Evolutionary conservation across 2,329 filamentous ascomycete genomes (phyloP).

Genomic region (Neopestalotiopsis rosae): DNA sequence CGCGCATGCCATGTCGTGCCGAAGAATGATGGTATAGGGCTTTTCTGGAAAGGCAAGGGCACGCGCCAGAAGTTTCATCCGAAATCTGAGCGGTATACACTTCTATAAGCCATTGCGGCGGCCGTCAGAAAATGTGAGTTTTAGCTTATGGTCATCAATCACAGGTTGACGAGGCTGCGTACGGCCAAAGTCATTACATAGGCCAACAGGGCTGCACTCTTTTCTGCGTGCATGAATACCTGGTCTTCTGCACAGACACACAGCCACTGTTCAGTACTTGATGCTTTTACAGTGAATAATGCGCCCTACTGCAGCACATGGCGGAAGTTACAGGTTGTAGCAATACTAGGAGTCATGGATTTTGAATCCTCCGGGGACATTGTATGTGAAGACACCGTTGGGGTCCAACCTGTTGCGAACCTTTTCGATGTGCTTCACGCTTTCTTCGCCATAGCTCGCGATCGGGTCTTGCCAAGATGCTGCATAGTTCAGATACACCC

Average conservation of each 20-base stretch:
- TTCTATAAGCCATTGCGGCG: neutral
- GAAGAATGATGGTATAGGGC: neutral
- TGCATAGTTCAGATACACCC: conserved; percentile 28
- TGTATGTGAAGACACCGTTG: conserved; percentile 21
- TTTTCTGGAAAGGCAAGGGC: neutral
- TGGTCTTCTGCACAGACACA: no score
- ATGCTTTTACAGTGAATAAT: no score
- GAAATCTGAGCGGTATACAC: neutral
- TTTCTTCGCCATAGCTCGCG: conserved; percentile 25
- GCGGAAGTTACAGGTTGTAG: no score
- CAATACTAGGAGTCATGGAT: conserved; percentile 9
- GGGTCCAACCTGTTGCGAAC: conserved; percentile 22
- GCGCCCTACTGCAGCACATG: no score
- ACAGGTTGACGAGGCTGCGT: no score
- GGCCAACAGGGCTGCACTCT: no score
- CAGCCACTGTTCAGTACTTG: no score
- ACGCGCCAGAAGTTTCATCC: neutral
- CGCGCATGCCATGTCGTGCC: neutral
- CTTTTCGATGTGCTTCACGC: conserved; percentile 17
- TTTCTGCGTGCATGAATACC: no score
- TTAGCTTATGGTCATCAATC: no score
- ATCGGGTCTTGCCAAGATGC: conserved; percentile 26
- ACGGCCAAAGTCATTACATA: no score
- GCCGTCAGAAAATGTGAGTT: neutral
- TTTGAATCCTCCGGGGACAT: conserved; percentile 28